Evolutionary conservation across 306 rosid genomes (phyloP).

Genomic region (Inga laurina): DNA sequence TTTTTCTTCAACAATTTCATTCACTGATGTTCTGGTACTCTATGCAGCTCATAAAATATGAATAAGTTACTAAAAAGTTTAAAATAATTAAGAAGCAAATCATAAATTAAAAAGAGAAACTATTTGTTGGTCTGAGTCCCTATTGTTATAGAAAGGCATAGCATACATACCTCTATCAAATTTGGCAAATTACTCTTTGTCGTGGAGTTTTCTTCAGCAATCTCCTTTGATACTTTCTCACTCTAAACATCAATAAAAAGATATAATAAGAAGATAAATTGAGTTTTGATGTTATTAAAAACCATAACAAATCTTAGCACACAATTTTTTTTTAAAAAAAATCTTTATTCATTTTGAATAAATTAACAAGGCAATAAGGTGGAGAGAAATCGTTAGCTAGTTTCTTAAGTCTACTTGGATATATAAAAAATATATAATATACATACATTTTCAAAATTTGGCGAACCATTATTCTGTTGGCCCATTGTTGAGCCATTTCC

Average conservation of each 20-base stretch:
- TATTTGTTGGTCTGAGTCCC: no score
- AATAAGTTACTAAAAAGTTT: neutral
- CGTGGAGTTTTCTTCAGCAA: no score
- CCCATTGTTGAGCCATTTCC: neutral
- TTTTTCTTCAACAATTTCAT: no score
- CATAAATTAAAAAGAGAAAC: neutral
- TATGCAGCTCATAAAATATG: no score
- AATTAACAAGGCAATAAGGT: no score
- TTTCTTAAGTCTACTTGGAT: neutral
- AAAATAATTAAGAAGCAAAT: neutral
- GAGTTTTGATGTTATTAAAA: neutral
- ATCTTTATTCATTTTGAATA: no score
- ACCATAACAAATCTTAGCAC: neutral
- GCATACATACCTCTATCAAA: neutral
- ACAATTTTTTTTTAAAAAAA: no score
- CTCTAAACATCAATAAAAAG: neutral
- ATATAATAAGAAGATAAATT: neutral
- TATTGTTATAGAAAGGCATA: neutral
- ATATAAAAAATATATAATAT: no score
- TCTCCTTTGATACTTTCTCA: neutral
- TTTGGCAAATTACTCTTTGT: neutral
- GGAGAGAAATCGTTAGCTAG: no score
- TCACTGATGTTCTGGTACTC: no score
- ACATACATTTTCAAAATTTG: neutral
- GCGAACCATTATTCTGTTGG: neutral